Base-by-base conservation (phyloP, 1,284 basidiomycete genomes). In the Cutaneotrichosporon sp. region DNA sequence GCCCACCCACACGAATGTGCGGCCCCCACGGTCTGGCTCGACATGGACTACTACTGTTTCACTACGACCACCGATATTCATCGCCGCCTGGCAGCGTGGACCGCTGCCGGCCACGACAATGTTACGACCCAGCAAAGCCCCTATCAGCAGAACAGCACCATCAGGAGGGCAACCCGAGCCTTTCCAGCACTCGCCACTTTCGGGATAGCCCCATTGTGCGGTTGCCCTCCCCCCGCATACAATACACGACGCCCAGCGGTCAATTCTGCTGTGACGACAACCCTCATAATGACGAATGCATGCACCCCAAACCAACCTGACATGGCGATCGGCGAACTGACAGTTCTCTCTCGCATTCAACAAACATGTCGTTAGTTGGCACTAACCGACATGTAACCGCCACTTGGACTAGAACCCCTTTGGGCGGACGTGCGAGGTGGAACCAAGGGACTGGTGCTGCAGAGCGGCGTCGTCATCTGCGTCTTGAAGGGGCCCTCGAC, bases 231-330 rank as follows among this genome's bases (percentile, higher is more conserved):
- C 49, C 31, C 49, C 47, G 47, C 49, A 51, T 51, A 26, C 21
- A 26, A 51, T 26, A 53, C 51, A 53, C 31, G 30, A n/a, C 26
- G 13, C 51, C 30, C 51, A 53, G 51, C 51, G 5, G 26, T n/a
- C 51, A 13, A n/a, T 14, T 53, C 30, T 31, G 51, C 51, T 53
- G 51, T 53, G 51, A 53, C 51, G 31, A 53, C 31, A 46, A n/a
- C 42, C 42, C 31, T 34, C 51, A 34, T 51, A 51, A 51, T 53
- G 51, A 53, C 30, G 51, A 53, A 53, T 53, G 30, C 51, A 53
- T 53, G 51, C 26, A 34, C 11, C 51, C 18, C 51, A 53, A 31
- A 32, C 51, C 14, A 53, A 13, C 30, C 14, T 30, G 14, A 34
- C 14, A 32, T 31, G 16, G 42, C 38, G 10, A 26, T 26, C 26